Evolutionary conservation across 1,284 basidiomycete species (phyloP), one percentile per base, ranked within the genome.

Genomic region (Malassezia furfur): DNA sequence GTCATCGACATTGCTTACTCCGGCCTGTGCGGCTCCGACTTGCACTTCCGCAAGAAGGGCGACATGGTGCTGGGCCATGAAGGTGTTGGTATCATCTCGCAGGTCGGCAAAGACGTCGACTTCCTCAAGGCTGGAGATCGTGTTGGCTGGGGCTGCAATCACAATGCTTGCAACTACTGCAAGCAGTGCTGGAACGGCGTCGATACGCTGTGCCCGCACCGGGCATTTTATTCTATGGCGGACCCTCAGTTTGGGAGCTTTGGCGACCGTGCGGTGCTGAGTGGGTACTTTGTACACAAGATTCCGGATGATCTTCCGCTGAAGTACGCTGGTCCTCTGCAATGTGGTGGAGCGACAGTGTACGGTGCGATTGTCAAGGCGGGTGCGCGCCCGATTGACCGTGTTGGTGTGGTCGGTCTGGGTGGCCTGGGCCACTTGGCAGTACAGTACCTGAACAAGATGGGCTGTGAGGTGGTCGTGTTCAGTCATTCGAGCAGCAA

Each of bases 401-500:
- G 76, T 12, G 77, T 77, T 4, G 75, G 69, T 5, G 66, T 78
- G 5, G 75, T 77, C 48, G 78, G 77, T 28, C 62, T 78, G 30
- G 77, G 77, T 54, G 75, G 75, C 48, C 69, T 77, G 2, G 75
- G 75, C n/a, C 75, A 76, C 49, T 62, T 77, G n/a, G 75, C 65
- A 0, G 43, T 76, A 10, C 74, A 74, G 56, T 75, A 68, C 51
- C 69, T 72, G 6, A 48, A 62, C 47, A 72, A 75, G 59, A 68
- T 75, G 61, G 76, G 77, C 21, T 74, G 60, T 58, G 63, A 70
- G n/a, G 71, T 71, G 17, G 72, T 76, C 25, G 75, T 73, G 7
- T 62, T 78, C 15, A 75, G 74, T 3, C 57, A 69, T n/a, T 60
- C 61, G 28, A 60, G 64, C 44, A 50, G 47, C 30, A 78, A 78